Base-by-base conservation (phyloP, 805 yeast species). In the Komagataella phaffii region DNA sequence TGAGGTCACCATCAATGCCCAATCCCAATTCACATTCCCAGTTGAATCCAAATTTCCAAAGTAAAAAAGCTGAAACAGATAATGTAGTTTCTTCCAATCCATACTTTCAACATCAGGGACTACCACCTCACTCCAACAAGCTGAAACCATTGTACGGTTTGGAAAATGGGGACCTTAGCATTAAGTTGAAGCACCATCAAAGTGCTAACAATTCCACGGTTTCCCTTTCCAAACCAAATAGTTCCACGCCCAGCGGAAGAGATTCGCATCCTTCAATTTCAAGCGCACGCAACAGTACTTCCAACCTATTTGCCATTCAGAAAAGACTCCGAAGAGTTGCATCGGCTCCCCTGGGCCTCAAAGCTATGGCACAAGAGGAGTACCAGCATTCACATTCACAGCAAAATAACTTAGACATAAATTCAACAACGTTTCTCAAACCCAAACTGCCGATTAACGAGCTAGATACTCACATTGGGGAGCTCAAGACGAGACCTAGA, bases 281-380 rank as follows among this genome's bases (percentile, higher is more conserved):
- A 30, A 48, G 49, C 51, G 24, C 53, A 51, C 40, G 19, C 47
- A 47, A n/a, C 44, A 24, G 46, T 24, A 49, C 10, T 64, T 68
- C 45, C 21, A 48, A 60, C 1, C 59, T 74, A 45, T 30, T 30
- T 30, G 40, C 40, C 40, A 30, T 30, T 8, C 74, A 68, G 18
- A 66, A 70, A 46, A 70, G 72, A 18, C 67, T 86, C 21, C 70
- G 93, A 54, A 72, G 95, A 55, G 95, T 85, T 1, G 90, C 95
- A 0, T 87, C 96, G 0, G 95, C 93, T 1, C 96, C 96, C 8
- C 71, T 84, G 52, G 85, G 76, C 7, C 60, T 79, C 23, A 72
- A 77, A 50, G 67, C 56, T 51, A 54, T 71, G 17, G 67, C 47
- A 3, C 47, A 19, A 14, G 30, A 57, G 10, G 61, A 55, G 43